A percentile compares a stretch with the other conserved stretches of the same genome.
These are phyloP conservation scores for Boletus coccyginus DNA, from an alignment of 768 basidiomycete genomes.

Conservation along the genomic window DNA sequence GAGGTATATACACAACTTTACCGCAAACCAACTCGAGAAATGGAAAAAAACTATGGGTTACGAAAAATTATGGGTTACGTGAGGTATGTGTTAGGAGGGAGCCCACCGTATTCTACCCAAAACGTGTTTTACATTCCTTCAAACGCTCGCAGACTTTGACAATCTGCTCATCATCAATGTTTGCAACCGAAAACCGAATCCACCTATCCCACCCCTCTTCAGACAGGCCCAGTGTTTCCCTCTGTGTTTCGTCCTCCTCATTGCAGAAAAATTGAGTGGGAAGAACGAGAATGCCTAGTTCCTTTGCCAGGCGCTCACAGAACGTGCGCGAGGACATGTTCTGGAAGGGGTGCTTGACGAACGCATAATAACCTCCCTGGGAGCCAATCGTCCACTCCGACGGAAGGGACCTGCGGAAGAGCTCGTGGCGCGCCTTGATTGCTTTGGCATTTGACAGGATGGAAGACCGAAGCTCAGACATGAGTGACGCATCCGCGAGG, in stretches of 20 bases:
- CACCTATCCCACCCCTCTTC: slow-evolving; percentile 51
- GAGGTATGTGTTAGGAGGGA: too few species aligned
- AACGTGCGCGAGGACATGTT: slow-evolving; percentile 49
- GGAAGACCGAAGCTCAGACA: slow-evolving; percentile 51
- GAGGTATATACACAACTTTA: too few species aligned
- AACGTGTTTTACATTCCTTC: slow-evolving; percentile 34
- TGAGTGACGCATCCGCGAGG: slow-evolving; percentile 47
- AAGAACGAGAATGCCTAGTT: slow-evolving; percentile 63
- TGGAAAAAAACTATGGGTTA: too few species aligned
- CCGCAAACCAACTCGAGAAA: too few species aligned
- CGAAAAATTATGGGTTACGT: too few species aligned
- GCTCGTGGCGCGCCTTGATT: slow-evolving; percentile 48
- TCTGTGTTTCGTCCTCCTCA: slow-evolving; percentile 11
- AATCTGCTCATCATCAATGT: slow-evolving; percentile 65
- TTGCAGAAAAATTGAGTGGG: slow-evolving; percentile 62
- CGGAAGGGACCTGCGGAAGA: slow-evolving; percentile 53
- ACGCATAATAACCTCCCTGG: slow-evolving; percentile 77
- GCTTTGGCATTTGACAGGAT: slow-evolving; percentile 49
- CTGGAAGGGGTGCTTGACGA: slow-evolving; percentile 63
- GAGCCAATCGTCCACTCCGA: slow-evolving; percentile 58
- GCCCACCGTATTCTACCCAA: slow-evolving; percentile 32
- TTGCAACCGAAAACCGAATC: slow-evolving; percentile 80
- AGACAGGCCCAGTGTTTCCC: slow-evolving; percentile 20
- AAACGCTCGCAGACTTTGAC: slow-evolving; percentile 51
- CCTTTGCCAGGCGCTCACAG: slow-evolving; percentile 53